Evolutionary conservation across 257 asterid species (phyloP).

Genomic region (Solanum tarijense): DNA sequence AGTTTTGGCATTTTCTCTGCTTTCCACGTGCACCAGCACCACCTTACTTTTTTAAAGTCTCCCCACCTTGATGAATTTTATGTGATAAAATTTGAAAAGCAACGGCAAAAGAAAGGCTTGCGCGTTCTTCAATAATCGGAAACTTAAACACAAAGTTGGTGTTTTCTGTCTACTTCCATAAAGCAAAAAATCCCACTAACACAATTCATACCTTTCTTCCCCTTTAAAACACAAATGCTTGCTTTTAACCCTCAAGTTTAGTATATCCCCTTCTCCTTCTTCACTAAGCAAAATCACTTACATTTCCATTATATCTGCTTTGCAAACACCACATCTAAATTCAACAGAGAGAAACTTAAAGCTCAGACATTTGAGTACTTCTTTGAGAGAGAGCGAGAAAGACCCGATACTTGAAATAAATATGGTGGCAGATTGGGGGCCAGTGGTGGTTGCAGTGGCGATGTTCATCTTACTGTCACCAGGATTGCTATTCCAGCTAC

Average conservation of each 20-base stretch:
- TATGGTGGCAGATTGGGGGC: conserved; percentile 70
- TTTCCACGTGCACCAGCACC: conserved; percentile 1
- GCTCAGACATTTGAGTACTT: background rate
- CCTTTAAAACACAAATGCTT: conserved; percentile 26
- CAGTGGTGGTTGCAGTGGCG: conserved; percentile 85
- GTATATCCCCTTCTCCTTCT: conserved; percentile 49
- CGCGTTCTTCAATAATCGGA: background rate
- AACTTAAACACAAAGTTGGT: conserved; percentile 9
- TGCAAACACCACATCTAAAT: background rate
- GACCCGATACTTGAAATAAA: background rate
- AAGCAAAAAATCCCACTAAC: conserved; percentile 47
- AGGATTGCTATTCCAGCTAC: conserved; percentile 77
- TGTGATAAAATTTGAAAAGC: background rate
- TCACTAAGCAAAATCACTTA: conserved; percentile 37
- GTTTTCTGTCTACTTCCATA: conserved; percentile 10
- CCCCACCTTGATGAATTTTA: background rate
- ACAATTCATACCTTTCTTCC: conserved; percentile 38
- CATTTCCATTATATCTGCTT: background rate
- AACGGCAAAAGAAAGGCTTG: background rate
- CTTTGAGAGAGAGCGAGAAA: background rate
- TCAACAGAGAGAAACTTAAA: background rate
- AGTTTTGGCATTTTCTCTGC: background rate
- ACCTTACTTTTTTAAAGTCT: background rate
- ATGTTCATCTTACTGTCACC: conserved; percentile 85
- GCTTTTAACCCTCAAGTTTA: conserved; percentile 39